A percentile compares a stretch with the other conserved stretches of the same genome.
Evolutionary conservation across 768 basidiomycete genomes (phyloP).

Genomic region (Galerina sulciceps): DNA sequence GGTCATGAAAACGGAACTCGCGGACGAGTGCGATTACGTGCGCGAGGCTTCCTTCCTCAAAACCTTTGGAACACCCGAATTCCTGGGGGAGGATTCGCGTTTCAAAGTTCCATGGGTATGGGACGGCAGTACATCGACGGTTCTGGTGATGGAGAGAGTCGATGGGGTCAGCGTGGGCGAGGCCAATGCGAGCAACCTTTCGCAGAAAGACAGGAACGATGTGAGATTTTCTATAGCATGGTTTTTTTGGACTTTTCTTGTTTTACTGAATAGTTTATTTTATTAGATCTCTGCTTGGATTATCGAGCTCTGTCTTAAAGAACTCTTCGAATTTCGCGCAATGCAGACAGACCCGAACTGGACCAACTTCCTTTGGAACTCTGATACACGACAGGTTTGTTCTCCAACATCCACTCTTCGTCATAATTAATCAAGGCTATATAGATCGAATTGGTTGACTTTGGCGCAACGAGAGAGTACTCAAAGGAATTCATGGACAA

Average conservation of each 20-base stretch:
- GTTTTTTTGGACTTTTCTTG: background rate
- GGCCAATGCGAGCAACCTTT: slow-evolving; percentile 52
- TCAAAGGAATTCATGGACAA: slow-evolving; percentile 83
- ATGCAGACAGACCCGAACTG: slow-evolving; percentile 99
- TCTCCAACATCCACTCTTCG: background rate
- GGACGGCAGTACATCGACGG: slow-evolving; percentile 77
- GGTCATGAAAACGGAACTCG: slow-evolving; percentile 80
- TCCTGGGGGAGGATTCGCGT: slow-evolving; percentile 59
- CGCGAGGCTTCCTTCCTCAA: slow-evolving; percentile 79
- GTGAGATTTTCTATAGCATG: slow-evolving; percentile 42
- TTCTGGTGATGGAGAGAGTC: slow-evolving; percentile 90
- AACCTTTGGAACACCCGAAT: slow-evolving; percentile 55
- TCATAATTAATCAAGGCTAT: background rate
- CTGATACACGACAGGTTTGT: slow-evolving; percentile 59
- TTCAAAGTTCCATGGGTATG: slow-evolving; percentile 90
- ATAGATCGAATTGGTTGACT: slow-evolving; percentile 89
- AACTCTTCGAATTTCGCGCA: slow-evolving; percentile 86
- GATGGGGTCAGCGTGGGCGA: slow-evolving; percentile 83
- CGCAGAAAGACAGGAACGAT: slow-evolving; percentile 70
- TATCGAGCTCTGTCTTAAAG: slow-evolving; percentile 84
- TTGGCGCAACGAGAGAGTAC: slow-evolving; percentile 93
- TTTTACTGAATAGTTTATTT: background rate
- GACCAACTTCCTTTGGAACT: slow-evolving; percentile 95
- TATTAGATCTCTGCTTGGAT: slow-evolving; percentile 81
- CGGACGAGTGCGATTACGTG: slow-evolving; percentile 90